Evolutionary conservation across 768 basidiomycete genomes (phyloP).

Genomic region (Lanmaoa pseudosensibilis): DNA sequence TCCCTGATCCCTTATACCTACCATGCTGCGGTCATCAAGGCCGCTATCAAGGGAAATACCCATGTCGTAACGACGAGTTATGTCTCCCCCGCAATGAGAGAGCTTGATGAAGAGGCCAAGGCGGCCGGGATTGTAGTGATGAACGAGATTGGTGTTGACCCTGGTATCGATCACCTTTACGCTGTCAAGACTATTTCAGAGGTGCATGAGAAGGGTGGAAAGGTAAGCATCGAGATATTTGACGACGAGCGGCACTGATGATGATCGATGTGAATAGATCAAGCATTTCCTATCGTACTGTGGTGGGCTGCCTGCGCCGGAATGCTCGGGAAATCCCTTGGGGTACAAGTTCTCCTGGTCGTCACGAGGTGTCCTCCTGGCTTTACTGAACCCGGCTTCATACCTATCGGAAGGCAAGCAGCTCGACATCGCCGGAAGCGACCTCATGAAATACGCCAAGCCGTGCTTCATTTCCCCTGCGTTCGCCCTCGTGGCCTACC

Average conservation of each 20-base stretch:
- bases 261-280: constrained; percentile 47
- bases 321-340: constrained; percentile 89
- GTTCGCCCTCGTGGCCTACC: constrained; percentile 95
- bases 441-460: constrained; percentile 88
- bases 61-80: constrained; percentile 97
- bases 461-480: constrained; percentile 96
- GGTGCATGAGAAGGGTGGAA: constrained; percentile 92
- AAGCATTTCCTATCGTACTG: constrained; percentile 94
- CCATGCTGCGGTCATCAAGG: constrained; percentile 88
- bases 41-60: constrained; percentile 79
- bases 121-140: constrained; percentile 90
- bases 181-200: constrained; percentile 93
- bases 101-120: constrained; percentile 76
- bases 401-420: constrained; percentile 69
- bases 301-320: constrained; percentile 92
- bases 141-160: constrained; percentile 98
- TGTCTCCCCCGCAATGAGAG: constrained; percentile 88
- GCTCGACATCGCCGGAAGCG: constrained; percentile 67
- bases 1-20: constrained; percentile 94
- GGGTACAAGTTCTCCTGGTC: constrained; percentile 99
- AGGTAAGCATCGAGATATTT: constrained; percentile 47
- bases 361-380: constrained; percentile 91
- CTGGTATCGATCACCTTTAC: constrained; percentile 92
- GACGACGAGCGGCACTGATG: not conserved
- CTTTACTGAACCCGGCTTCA: constrained; percentile 86